Percentiles rank a stretch among this genome's conserved stretches.
These are phyloP conservation scores for Plenodomus tracheiphilus DNA, from an alignment of 2,329 filamentous ascomycete genomes.

Conservation along the genomic window DNA sequence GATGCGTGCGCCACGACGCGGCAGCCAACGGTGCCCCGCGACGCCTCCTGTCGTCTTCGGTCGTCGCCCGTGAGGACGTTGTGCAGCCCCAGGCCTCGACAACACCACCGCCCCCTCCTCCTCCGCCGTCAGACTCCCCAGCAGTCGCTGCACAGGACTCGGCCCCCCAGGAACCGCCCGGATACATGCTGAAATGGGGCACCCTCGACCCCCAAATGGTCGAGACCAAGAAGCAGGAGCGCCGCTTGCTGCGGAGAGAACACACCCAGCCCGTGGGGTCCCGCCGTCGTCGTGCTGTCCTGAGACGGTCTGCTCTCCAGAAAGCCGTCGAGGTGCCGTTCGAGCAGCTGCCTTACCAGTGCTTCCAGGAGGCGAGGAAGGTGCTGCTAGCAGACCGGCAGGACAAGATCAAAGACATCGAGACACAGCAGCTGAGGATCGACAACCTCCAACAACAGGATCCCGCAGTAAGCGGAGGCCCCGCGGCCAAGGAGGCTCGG, in stretches of 20 bases:
- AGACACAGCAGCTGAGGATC: conserved; percentile 69
- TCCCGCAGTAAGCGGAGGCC: conserved; percentile 64
- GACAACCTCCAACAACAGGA: conserved; percentile 63
- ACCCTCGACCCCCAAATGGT: conserved; percentile 38
- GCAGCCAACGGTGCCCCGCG: conserved; percentile 30
- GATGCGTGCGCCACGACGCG: conserved; percentile 38
- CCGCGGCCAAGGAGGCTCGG: conserved; percentile 66
- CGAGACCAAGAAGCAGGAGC: conserved; percentile 58
- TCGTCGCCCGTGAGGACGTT: conserved; percentile 48
- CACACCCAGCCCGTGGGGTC: conserved; percentile 74
- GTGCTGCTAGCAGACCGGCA: conserved; percentile 77
- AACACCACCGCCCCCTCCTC: conserved; percentile 16
- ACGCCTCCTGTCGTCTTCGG: conserved; percentile 55
- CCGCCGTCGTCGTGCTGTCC: conserved; percentile 69
- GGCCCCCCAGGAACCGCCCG: conserved; percentile 19
- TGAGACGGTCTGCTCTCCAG: conserved; percentile 47
- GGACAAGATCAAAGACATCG: conserved; percentile 77
- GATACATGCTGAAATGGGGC: conserved; percentile 44
- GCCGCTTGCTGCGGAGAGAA: conserved; percentile 68
- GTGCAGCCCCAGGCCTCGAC: conserved; percentile 37
- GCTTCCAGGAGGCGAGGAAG: conserved; percentile 93
- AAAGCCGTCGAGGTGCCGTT: conserved; percentile 74
- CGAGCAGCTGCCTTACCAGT: conserved; percentile 93
- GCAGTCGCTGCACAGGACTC: conserved; percentile 14
- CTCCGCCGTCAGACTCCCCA: conserved; percentile 18